Percentiles rank a stretch among this genome's conserved stretches.
Conservation (phyloP, 805 yeast genomes). For the Metschnikowia lunata region DNA sequence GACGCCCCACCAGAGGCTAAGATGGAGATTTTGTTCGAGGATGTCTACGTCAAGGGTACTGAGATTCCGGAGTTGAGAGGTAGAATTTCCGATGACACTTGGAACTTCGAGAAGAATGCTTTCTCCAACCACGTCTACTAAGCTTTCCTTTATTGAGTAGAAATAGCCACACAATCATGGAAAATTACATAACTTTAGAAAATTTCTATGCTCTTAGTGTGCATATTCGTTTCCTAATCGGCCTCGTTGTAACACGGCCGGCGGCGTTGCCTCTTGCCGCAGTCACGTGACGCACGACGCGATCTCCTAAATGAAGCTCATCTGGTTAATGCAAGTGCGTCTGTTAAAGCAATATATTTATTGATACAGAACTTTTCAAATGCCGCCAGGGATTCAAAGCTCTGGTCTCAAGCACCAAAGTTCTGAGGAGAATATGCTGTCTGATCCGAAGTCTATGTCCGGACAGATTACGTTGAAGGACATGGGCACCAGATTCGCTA, state of each 20-base stretch:
- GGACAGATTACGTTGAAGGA: slow-evolving; percentile 67
- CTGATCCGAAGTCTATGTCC: slow-evolving; percentile 67
- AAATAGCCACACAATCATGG: background rate
- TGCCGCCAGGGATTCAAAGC: no score
- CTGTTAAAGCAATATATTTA: no score
- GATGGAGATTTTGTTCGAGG: slow-evolving; percentile 92
- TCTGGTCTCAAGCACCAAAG: background rate
- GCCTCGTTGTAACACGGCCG: no score
- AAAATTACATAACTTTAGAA: no score
- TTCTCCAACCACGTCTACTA: slow-evolving; percentile 46
- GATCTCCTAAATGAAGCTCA: no score
- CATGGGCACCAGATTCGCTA: slow-evolving; percentile 53
- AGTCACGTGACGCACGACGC: no score
- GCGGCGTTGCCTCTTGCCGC: no score
- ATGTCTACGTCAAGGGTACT: slow-evolving; percentile 91
- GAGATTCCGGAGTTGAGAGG: slow-evolving; percentile 94
- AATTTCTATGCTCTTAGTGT: no score
- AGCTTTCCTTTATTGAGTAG: slow-evolving; percentile 1
- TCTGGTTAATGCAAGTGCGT: no score
- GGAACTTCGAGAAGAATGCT: slow-evolving; percentile 62
- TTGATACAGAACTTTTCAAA: no score
- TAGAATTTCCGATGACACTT: slow-evolving; percentile 92
- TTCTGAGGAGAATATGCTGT: slow-evolving; percentile 38
- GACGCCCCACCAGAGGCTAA: slow-evolving; percentile 94
- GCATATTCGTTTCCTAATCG: no score